These are phyloP conservation scores for Candida broadrunensis DNA, from an alignment of 805 yeast genomes.

Conservation along the genomic window DNA sequence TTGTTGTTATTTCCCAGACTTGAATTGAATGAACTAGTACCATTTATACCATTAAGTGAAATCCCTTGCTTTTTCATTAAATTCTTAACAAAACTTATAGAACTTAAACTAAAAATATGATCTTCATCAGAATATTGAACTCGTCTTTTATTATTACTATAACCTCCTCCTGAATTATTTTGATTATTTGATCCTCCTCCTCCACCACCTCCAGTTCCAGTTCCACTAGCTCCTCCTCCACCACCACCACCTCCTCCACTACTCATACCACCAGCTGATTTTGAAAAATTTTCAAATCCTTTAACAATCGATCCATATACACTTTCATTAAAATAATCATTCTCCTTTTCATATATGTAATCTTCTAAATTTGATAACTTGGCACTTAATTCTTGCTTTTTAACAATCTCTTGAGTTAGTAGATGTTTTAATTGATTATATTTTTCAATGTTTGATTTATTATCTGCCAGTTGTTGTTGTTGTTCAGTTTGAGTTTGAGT, in stretches of 20 bases:
- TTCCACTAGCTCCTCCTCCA: conserved; percentile 9
- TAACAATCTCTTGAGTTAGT: conserved; percentile 58
- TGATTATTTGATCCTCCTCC: conserved; percentile 11
- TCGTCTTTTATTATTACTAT: conserved; percentile 39
- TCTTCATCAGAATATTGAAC: conserved; percentile 67
- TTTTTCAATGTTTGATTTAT: conserved; percentile 28
- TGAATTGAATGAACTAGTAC: background rate
- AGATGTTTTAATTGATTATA: conserved; percentile 68
- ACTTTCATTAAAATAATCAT: conserved; percentile 71
- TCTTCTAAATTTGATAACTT: conserved; percentile 68
- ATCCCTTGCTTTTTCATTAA: conserved; percentile 50
- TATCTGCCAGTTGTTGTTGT: background rate
- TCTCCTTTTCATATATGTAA: conserved; percentile 73
- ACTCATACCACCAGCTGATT: conserved; percentile 22
- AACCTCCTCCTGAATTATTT: conserved; percentile 1
- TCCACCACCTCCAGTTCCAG: conserved; percentile 54
- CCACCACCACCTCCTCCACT: conserved; percentile 3
- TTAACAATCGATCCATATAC: conserved; percentile 79
- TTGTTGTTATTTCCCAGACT: conserved; percentile 11
- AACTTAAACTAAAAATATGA: conserved; percentile 74
- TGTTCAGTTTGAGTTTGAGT: background rate
- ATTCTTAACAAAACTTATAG: conserved; percentile 60
- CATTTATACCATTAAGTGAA: conserved; percentile 18
- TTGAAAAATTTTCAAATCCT: conserved; percentile 82
- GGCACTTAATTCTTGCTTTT: conserved; percentile 64